These are phyloP conservation scores for Leptographium flavum DNA, from an alignment of 2,329 filamentous ascomycete genomes.

Conservation along the genomic window DNA sequence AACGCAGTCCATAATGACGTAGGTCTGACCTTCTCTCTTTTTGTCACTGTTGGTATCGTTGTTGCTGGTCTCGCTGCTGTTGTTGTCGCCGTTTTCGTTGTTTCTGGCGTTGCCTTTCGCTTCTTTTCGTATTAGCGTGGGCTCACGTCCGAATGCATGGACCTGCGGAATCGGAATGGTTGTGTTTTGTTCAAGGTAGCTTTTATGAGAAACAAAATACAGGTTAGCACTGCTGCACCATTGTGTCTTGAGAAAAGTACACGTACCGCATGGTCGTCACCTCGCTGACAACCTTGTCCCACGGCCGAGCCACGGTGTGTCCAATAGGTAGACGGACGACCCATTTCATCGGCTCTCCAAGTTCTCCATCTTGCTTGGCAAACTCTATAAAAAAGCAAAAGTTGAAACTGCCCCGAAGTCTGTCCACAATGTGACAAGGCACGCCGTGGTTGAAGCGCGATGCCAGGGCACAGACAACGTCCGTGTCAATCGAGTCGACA, in stretches of 20 bases:
- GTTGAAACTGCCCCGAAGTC: slow-evolving; percentile 1
- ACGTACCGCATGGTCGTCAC: neutral
- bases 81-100: neutral
- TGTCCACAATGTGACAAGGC: slow-evolving; percentile 2
- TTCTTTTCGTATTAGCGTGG: neutral
- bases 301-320: neutral
- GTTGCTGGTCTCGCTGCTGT: neutral
- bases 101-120: neutral
- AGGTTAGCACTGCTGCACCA: neutral
- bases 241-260: neutral
- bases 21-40: slow-evolving; percentile 8
- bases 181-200: slow-evolving; percentile 11
- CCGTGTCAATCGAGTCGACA: slow-evolving; percentile 1
- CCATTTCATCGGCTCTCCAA: neutral
- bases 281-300: neutral
- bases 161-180: slow-evolving; percentile 13
- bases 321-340: neutral
- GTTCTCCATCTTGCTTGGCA: neutral
- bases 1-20: slow-evolving; percentile 13
- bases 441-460: neutral
- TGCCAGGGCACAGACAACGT: slow-evolving; percentile 4
- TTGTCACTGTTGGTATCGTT: neutral
- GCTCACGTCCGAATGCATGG: slow-evolving; percentile 12
- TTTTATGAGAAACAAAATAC: neutral
- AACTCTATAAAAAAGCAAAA: slow-evolving; percentile 3